Evolutionary conservation across 2,329 filamentous ascomycete genomes (phyloP), one percentile per base, ranked within the genome.

Genomic region (Exophiala mesophila): DNA sequence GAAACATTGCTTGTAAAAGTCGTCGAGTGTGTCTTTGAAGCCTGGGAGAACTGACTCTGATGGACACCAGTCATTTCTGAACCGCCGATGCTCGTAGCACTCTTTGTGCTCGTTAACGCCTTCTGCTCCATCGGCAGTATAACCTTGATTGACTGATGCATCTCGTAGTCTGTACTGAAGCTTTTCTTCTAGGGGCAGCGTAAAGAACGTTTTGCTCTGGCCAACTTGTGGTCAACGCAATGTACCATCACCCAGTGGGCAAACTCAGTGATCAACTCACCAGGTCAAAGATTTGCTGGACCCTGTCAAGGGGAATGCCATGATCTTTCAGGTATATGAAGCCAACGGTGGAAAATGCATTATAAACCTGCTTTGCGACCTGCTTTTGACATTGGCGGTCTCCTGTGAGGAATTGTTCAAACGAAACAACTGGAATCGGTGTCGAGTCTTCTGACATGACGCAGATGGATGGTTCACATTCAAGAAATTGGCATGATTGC

Each of bases 111-210:
- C 50, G 39, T 46, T 44, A 32, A 46, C 33, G 5, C 42, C 45
- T 31, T 49, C 51, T 7, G 44, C 45, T 9, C 49, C 51, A 18
- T 52, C 49, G 18, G 46, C 46, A 26, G 41, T 50, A 36, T 50
- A 52, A 28, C 49, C 51, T 30, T 50, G 51, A 41, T 52, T 48
- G 18, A 41, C 39, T 9, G 28, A 20, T 3, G 46, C 35, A 9
- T 36, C 21, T n/a, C 69, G 68, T 54, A 73, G 70, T 7, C 67
- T 69, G 2, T 70, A 71, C 32, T 64, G 61, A 58, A 70, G 64
- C 48, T 74, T 74, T 26, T 67, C 60, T 24, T 66, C 63, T 9
- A 59, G 55, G 1, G 66, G 61, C 5, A 74, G 58, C 19, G 65
- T 59, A 44, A 73, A 74, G 5, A 74, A 61, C 9, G 60, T 24